Evolutionary conservation across 768 basidiomycete genomes (phyloP), one percentile per base, ranked within the genome.

Genomic region (Boletus pseudo-olivaceus): DNA sequence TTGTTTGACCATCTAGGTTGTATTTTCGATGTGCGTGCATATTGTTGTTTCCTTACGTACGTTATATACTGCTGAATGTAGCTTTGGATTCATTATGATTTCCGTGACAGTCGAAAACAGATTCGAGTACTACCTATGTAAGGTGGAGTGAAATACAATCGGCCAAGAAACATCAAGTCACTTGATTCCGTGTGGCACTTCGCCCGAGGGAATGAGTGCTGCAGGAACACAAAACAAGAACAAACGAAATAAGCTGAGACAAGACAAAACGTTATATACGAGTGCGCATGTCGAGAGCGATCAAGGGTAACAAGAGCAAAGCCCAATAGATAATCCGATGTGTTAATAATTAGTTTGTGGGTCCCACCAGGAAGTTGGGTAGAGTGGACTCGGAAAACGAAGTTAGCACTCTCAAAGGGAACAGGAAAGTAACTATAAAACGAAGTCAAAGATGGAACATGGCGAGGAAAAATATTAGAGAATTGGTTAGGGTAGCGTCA

Each of bases 221-320:
- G 37, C 50, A 56, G 45, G 46, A 56, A 59, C 49, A 68, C 70
- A 70, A 68, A 68, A 70, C 70, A 64, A 70, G 58, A 64, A 66
- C 62, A 61, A 57, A 59, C 54, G 33, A 59, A 67, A 55, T 58
- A 61, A 58, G 55, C 59, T 48, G 53, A 57, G 62, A 63, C 60
- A 67, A 48, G 52, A 70, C 70, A 71, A 70, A 69, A 69, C 70
- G 62, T 69, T 67, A 61, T 62, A 61, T 61, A 70, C 56, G 61
- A 62, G 58, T 61, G 64, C 64, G 58, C 68, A 72, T 69, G 68
- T 72, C 68, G 70, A 70, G 66, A 70, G 70, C 69, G 64, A 70
- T 70, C 56, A 50, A 39, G 65, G 70, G 69, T 70, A 72, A 72
- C 67, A 67, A 53, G 57, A 69, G 60, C 67, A 71, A 60, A 62